Percentiles rank a stretch among this genome's conserved stretches.
phyloP scores from a whole-genome alignment of 768 basidiomycete species.

The Holtermannia corniformis region DNA sequence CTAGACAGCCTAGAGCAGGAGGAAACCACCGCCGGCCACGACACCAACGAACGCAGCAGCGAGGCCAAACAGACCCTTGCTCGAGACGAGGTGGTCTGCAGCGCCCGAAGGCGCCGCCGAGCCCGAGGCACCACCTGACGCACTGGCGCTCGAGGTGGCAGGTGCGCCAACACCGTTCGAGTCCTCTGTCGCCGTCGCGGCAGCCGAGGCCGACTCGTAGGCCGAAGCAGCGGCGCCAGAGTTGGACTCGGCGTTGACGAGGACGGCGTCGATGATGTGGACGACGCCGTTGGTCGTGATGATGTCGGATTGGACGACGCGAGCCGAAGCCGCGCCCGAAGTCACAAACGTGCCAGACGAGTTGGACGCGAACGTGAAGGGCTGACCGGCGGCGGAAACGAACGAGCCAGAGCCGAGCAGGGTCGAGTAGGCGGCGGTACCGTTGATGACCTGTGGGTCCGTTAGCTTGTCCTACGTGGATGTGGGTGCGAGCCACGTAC shows the following conservation, averaged over 20 bases:
- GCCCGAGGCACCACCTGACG: constrained; percentile 8
- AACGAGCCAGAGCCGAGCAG: constrained; percentile 43
- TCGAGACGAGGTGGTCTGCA: constrained; percentile 5
- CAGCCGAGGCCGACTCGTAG: constrained; percentile 18
- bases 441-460: no score
- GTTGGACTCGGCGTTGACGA: constrained; percentile 40
- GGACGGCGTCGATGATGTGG: constrained; percentile 45
- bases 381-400: constrained; percentile 54
- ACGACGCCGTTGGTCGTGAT: constrained; percentile 60
- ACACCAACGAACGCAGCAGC: constrained; percentile 19
- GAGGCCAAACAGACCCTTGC: constrained; percentile 16
- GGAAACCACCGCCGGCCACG: constrained; percentile 18
- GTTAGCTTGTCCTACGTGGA: no score
- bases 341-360: constrained; percentile 53
- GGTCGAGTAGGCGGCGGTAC: constrained; percentile 57
- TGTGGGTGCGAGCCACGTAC: no score
- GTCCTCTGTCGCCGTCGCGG: constrained; percentile 17
- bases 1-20: constrained; percentile 5
- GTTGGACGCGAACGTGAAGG: constrained; percentile 50
- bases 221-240: constrained; percentile 37
- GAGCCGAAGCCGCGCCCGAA: constrained; percentile 46
- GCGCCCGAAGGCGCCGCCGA: constrained; percentile 13
- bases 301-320: constrained; percentile 53
- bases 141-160: constrained; percentile 7
- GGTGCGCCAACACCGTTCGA: constrained; percentile 30